These are phyloP conservation scores for Phoma sp. DNA, from an alignment of 2,329 filamentous ascomycete species.

Conservation along the genomic window DNA sequence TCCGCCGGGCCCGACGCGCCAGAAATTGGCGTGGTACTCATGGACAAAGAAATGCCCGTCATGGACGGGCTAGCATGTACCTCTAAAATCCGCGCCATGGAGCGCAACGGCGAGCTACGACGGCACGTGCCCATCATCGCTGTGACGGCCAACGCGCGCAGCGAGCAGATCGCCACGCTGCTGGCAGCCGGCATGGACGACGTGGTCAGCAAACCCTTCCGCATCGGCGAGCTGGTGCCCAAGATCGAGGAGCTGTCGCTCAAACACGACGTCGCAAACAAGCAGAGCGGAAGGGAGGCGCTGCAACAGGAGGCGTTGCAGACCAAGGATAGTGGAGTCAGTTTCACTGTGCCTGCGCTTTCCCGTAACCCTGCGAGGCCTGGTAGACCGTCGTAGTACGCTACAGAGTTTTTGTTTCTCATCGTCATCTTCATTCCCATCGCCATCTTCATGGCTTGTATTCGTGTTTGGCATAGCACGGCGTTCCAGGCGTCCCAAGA, in stretches of 20 bases:
- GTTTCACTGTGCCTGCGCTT: neutral
- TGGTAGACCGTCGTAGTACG: too few relatives aligned
- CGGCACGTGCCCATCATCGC: slow-evolving; percentile 51
- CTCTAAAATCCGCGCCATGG: slow-evolving; percentile 45
- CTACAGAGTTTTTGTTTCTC: too few relatives aligned
- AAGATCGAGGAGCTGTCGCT: slow-evolving; percentile 56
- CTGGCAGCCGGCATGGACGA: slow-evolving; percentile 54
- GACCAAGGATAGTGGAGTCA: slow-evolving; percentile 8
- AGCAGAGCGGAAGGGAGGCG: slow-evolving; percentile 15
- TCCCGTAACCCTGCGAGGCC: neutral
- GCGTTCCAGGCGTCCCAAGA: too few relatives aligned
- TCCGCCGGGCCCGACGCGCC: slow-evolving; percentile 31
- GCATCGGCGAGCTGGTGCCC: slow-evolving; percentile 57
- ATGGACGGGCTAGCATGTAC: slow-evolving; percentile 52
- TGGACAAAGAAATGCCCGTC: slow-evolving; percentile 52
- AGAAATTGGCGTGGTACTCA: slow-evolving; percentile 44
- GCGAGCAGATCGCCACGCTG: slow-evolving; percentile 50
- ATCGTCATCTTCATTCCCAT: too few relatives aligned
- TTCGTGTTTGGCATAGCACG: too few relatives aligned
- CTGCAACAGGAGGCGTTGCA: slow-evolving; percentile 8
- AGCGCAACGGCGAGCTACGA: slow-evolving; percentile 41
- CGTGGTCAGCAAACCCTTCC: slow-evolving; percentile 59
- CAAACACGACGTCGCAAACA: slow-evolving; percentile 23
- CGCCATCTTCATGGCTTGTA: too few relatives aligned
- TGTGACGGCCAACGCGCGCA: slow-evolving; percentile 50